phyloP scores from a whole-genome alignment of 768 basidiomycete species.

The Peribolospora kevripleyi region DNA sequence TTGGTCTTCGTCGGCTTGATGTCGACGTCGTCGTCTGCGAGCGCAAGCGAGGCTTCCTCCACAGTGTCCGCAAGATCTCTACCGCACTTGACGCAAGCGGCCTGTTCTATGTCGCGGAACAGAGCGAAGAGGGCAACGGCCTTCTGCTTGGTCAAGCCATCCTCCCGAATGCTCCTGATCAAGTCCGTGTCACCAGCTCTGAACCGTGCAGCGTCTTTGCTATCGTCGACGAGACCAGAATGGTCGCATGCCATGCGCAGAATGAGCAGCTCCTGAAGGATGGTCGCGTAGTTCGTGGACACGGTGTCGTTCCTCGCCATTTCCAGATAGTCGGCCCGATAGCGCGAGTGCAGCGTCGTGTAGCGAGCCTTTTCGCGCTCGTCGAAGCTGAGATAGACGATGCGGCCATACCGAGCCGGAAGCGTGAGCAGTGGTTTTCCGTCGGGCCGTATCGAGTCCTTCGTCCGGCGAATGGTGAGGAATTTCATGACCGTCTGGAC shows the following conservation, averaged over 20 bases:
- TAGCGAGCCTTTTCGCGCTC: slow-evolving; percentile 63
- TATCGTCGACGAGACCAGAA: slow-evolving; percentile 48
- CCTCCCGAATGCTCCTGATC: slow-evolving; percentile 41
- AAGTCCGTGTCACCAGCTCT: slow-evolving; percentile 39
- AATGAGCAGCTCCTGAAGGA: slow-evolving; percentile 83
- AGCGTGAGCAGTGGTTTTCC: slow-evolving; percentile 67
- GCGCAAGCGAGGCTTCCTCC: background rate
- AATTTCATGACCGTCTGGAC: slow-evolving; percentile 91
- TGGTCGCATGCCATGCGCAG: slow-evolving; percentile 97
- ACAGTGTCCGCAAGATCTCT: slow-evolving; percentile 33
- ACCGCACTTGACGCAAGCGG: slow-evolving; percentile 73
- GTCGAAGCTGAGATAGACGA: slow-evolving; percentile 63
- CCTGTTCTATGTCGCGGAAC: slow-evolving; percentile 59
- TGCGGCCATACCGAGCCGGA: slow-evolving; percentile 70
- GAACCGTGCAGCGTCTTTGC: slow-evolving; percentile 19
- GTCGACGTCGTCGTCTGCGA: slow-evolving; percentile 5
- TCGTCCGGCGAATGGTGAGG: slow-evolving; percentile 86
- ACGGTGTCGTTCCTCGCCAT: slow-evolving; percentile 70
- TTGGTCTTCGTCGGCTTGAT: slow-evolving; percentile 1
- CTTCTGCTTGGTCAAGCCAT: slow-evolving; percentile 47
- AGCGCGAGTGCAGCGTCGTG: slow-evolving; percentile 63
- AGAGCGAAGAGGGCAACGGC: slow-evolving; percentile 67
- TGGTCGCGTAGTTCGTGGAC: slow-evolving; percentile 95
- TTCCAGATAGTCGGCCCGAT: slow-evolving; percentile 74
- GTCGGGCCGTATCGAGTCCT: slow-evolving; percentile 56